phyloP scores from a whole-genome alignment of 2,329 filamentous ascomycete genomes.

The Esteya vermicola region DNA sequence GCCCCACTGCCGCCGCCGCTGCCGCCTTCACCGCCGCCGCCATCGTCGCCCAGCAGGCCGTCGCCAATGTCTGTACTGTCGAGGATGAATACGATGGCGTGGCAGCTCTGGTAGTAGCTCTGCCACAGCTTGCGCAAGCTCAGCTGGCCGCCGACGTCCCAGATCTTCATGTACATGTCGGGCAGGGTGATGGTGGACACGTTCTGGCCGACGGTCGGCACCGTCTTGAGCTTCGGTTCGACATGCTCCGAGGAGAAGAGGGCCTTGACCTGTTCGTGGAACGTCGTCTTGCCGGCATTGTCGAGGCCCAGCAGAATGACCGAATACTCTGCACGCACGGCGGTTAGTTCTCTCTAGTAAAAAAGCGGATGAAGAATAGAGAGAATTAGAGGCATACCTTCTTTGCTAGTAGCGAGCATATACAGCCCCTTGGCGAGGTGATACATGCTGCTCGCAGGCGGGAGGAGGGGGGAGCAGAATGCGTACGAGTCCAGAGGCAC shows the following conservation, averaged over 20 bases:
- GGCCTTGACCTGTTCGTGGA: conserved; percentile 91
- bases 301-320: conserved; percentile 93
- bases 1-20: neutral
- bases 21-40: neutral
- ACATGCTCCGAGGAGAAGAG: conserved; percentile 54
- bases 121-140: conserved; percentile 85
- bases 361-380: too few relatives aligned
- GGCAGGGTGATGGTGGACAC: conserved; percentile 81
- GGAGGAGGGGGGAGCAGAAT: too few relatives aligned
- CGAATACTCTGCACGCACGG: conserved; percentile 60
- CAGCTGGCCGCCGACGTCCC: conserved; percentile 94
- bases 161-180: conserved; percentile 95
- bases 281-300: conserved; percentile 96
- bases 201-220: conserved; percentile 95
- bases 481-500: too few relatives aligned
- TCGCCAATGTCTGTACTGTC: conserved; percentile 90
- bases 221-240: conserved; percentile 64
- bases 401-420: conserved; percentile 90
- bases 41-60: conserved; percentile 38
- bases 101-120: conserved; percentile 84
- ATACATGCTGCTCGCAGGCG: conserved; percentile 62
- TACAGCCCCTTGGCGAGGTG: conserved; percentile 92
- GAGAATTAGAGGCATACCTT: too few relatives aligned
- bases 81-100: conserved; percentile 96
- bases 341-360: too few relatives aligned